Percentiles rank a stretch among this genome's conserved stretches.
phyloP scores from a whole-genome alignment of 495 filamentous ascomycete genomes.

The Tricharina praecox region DNA sequence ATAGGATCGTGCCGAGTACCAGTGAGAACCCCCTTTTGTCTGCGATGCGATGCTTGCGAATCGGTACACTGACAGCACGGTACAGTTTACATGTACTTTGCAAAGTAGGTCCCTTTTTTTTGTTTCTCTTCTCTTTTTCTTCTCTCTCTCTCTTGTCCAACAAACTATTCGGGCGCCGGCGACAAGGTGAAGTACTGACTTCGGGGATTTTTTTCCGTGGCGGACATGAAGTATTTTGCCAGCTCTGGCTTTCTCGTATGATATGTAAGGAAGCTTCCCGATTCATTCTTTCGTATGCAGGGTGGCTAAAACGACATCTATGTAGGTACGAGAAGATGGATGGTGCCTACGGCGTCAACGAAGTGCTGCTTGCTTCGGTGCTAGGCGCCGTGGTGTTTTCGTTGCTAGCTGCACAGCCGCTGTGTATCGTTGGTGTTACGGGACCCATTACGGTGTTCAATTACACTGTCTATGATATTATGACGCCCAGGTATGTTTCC shows the following conservation, averaged over 20 bases:
- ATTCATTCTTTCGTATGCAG: too few species aligned
- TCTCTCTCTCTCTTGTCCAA: slow-evolving; percentile 1
- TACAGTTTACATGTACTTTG: slow-evolving; percentile 75
- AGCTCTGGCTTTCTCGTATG: slow-evolving; percentile 65
- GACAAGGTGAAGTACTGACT: slow-evolving; percentile 1
- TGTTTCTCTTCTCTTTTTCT: slow-evolving; percentile 1
- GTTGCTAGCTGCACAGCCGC: slow-evolving; percentile 56
- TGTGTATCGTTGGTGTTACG: slow-evolving; percentile 60
- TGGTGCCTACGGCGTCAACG: slow-evolving; percentile 69
- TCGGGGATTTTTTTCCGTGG: slow-evolving; percentile 5
- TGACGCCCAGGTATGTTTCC: slow-evolving; percentile 33
- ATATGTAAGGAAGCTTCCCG: slow-evolving; percentile 44
- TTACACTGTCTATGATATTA: slow-evolving; percentile 74
- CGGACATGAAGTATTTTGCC: slow-evolving; percentile 48
- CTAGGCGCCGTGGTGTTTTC: slow-evolving; percentile 62
- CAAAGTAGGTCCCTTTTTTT: slow-evolving; percentile 42
- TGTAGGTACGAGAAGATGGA: slow-evolving; percentile 46
- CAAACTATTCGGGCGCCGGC: too few species aligned
- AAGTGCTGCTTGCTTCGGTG: slow-evolving; percentile 63
- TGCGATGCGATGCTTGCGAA: too few species aligned
- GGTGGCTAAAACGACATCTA: too few species aligned
- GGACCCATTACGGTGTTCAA: slow-evolving; percentile 77
- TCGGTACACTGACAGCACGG: too few species aligned
- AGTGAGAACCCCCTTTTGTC: slow-evolving; percentile 13
- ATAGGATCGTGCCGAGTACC: slow-evolving; percentile 63